Percentiles rank a stretch among this genome's conserved stretches.
These are phyloP conservation scores for Borovskyia barvae DNA, from an alignment of 208 protist species.

Conservation along the genomic window DNA sequence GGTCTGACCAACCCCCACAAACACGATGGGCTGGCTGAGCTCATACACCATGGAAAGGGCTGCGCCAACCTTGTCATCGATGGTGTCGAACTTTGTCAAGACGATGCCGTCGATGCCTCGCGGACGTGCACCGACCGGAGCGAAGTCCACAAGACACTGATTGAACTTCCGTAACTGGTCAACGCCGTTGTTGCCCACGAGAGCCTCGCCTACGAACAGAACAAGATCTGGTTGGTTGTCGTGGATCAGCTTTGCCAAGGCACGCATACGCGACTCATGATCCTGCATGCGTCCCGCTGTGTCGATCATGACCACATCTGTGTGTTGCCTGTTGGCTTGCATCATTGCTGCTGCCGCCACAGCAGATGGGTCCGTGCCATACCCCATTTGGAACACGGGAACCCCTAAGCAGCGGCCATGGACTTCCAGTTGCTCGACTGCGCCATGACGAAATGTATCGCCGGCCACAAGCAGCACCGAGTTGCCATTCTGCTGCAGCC, in stretches of 20 bases:
- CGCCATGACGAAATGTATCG: constrained; percentile 99
- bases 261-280: constrained; percentile 98
- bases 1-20: constrained; percentile 98
- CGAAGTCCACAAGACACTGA: constrained; percentile 92
- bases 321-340: constrained; percentile 77
- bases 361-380: constrained; percentile 95
- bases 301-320: constrained; percentile 99
- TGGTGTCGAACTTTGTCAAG: constrained; percentile 99
- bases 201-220: constrained; percentile 99
- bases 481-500: constrained; percentile 93
- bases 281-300: constrained; percentile 99
- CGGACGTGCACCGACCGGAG: constrained; percentile 60
- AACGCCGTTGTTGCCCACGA: constrained; percentile 99
- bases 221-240: constrained; percentile 97
- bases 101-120: constrained; percentile 99
- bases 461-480: constrained; percentile 97
- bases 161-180: constrained; percentile 99
- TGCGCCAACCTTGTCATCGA: constrained; percentile 99
- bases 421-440: constrained; percentile 99
- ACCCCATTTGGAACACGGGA: constrained; percentile 96
- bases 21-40: constrained; percentile 99
- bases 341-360: constrained; percentile 94
- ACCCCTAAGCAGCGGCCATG: constrained; percentile 94
- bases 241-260: constrained; percentile 97
- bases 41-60: constrained; percentile 99